Conservation (phyloP, 768 basidiomycete species). For the Chalciporus chontae region DNA sequence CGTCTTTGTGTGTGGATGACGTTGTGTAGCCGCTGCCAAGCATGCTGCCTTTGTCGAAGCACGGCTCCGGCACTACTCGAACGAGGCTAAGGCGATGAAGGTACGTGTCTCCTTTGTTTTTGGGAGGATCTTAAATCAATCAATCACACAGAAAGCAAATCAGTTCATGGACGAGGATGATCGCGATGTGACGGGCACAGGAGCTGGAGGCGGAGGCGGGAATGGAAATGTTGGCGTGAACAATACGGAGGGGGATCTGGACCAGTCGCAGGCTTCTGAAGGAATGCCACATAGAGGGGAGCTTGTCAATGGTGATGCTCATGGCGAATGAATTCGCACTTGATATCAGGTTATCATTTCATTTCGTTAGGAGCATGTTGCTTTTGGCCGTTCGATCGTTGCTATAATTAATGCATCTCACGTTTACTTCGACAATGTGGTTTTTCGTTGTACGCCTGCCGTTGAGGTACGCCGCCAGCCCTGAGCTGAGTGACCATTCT, state of each 20-base stretch:
- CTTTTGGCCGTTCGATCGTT: no score
- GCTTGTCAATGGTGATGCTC: slow-evolving; percentile 21
- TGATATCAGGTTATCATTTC: no score
- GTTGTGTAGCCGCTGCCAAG: slow-evolving; percentile 57
- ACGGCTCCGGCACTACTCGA: slow-evolving; percentile 82
- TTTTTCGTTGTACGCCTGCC: no score
- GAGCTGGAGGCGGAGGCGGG: background rate
- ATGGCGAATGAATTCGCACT: slow-evolving; percentile 9
- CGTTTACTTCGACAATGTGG: no score
- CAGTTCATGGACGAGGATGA: slow-evolving; percentile 66
- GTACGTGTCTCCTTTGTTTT: slow-evolving; percentile 33
- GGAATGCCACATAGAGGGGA: background rate
- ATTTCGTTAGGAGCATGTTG: no score
- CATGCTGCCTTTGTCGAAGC: slow-evolving; percentile 80
- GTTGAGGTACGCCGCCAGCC: no score
- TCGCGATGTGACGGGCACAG: slow-evolving; percentile 2
- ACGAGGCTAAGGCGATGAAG: slow-evolving; percentile 93
- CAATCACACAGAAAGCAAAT: slow-evolving; percentile 52
- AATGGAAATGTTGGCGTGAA: slow-evolving; percentile 17
- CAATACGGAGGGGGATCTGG: background rate
- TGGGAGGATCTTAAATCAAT: background rate
- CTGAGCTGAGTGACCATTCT: no score
- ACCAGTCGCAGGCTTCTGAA: slow-evolving; percentile 1
- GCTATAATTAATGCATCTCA: no score
- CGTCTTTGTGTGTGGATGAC: no score